These are phyloP conservation scores for Cladobotryum protrusum DNA, from an alignment of 2,329 filamentous ascomycete species.

Conservation along the genomic window DNA sequence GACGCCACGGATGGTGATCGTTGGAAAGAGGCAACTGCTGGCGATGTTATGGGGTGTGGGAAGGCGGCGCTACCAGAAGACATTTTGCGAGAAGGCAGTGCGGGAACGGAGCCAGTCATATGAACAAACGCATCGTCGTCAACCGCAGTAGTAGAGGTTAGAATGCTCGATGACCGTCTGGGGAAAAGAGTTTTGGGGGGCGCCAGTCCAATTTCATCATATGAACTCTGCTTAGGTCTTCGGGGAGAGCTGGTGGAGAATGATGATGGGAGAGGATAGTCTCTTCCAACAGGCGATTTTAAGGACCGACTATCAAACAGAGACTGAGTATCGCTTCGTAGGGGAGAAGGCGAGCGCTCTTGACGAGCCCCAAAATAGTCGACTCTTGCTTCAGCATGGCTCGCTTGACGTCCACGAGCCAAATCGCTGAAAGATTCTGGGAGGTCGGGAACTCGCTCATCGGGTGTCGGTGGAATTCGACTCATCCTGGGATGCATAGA, in stretches of 20 bases:
- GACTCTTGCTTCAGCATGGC: constrained; percentile 32
- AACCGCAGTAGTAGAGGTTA: constrained; percentile 56
- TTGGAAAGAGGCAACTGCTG: constrained; percentile 54
- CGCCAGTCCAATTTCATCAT: constrained; percentile 45
- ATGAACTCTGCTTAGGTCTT: constrained; percentile 38
- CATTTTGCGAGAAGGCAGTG: constrained; percentile 67
- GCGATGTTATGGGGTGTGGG: constrained; percentile 44
- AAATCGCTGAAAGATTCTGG: constrained; percentile 35
- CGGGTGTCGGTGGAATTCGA: constrained; percentile 47
- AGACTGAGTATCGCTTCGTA: constrained; percentile 36
- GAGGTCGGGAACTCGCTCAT: constrained; percentile 41
- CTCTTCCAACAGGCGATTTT: constrained; percentile 26
- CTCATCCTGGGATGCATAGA: constrained; percentile 74
- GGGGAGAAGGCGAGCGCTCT: constrained; percentile 52
- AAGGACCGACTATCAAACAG: constrained; percentile 22
- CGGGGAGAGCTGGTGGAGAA: constrained; percentile 39
- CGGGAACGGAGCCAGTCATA: constrained; percentile 49
- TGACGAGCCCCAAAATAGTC: constrained; percentile 48
- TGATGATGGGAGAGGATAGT: constrained; percentile 28
- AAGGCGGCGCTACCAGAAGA: constrained; percentile 61
- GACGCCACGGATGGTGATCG: constrained; percentile 83
- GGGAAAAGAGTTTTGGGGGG: constrained; percentile 46
- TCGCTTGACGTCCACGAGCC: constrained; percentile 35
- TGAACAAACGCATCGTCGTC: constrained; percentile 61
- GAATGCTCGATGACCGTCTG: constrained; percentile 52